phyloP scores from a whole-genome alignment of 192 early-diverging fungal genomes.

The Fimicolochytrium jonesii region DNA sequence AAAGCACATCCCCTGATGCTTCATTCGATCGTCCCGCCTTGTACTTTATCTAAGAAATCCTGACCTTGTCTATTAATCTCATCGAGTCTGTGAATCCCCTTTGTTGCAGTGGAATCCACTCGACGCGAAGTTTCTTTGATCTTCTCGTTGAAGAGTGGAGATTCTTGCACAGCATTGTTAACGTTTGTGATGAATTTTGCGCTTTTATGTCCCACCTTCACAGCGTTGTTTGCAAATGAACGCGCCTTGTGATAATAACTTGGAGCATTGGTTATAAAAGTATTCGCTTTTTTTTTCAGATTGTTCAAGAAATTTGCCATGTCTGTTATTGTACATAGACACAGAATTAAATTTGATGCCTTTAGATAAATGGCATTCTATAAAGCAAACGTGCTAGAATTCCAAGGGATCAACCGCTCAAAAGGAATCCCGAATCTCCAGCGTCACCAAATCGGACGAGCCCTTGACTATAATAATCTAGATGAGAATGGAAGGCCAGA shows the following conservation, averaged over 20 bases:
- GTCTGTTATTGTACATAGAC: background rate
- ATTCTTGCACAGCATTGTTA: background rate
- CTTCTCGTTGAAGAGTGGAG: background rate
- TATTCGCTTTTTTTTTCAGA: background rate
- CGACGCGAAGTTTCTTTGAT: background rate
- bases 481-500: conserved; percentile 2
- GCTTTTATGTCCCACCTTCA: background rate
- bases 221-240: background rate
- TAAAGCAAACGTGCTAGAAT: background rate
- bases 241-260: background rate
- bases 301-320: background rate
- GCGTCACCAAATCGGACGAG: background rate
- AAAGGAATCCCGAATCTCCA: conserved; percentile 4
- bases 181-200: background rate
- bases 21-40: background rate
- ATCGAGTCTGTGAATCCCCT: background rate
- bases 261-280: background rate
- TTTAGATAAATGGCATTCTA: conserved; percentile 12
- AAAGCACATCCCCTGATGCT: too few species aligned
- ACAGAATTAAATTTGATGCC: background rate
- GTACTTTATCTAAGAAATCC: background rate
- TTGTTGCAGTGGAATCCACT: background rate
- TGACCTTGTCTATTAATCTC: background rate
- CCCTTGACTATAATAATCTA: conserved; percentile 1
- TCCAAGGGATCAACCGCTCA: background rate